Evolutionary conservation across 1,139 yeast genomes (phyloP).

Genomic region (Arxiozyma bovina): DNA sequence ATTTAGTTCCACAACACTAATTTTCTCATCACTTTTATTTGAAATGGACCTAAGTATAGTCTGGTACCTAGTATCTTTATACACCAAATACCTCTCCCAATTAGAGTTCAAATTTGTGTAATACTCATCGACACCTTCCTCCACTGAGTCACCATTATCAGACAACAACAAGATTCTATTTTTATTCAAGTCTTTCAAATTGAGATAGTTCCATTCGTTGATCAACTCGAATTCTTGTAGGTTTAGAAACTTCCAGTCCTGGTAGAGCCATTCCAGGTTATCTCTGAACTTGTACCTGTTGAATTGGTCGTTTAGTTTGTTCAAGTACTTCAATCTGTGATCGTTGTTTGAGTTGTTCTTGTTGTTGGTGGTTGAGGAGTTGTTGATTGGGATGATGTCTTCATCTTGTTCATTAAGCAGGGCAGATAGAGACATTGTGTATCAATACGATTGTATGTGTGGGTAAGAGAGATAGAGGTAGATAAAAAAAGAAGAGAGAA

Average conservation of each 20-base stretch:
- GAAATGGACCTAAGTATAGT: not conserved
- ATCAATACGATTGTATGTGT: not conserved
- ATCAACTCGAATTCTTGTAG: constrained; percentile 31
- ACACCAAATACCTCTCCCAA: not conserved
- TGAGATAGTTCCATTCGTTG: constrained; percentile 25
- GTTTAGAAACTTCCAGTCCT: constrained; percentile 30
- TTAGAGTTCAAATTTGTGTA: not conserved
- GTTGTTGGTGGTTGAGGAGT: not conserved
- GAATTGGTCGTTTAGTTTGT: constrained; percentile 19
- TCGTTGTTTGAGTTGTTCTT: not conserved
- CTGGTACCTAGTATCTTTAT: not conserved
- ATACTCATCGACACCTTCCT: not conserved
- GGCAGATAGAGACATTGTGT: constrained; percentile 23
- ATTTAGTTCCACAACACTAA: not conserved
- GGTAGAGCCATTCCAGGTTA: constrained; percentile 22
- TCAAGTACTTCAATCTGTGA: constrained; percentile 7
- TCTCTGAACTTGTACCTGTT: constrained; percentile 20
- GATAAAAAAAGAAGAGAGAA: not conserved
- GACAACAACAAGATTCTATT: not conserved
- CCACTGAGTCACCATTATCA: not conserved
- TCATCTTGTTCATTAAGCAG: constrained; percentile 23
- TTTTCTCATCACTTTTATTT: not conserved
- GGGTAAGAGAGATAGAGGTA: not conserved
- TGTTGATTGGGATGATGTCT: constrained; percentile 3
- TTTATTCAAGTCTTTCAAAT: not conserved